Evolutionary conservation across 1,284 basidiomycete genomes (phyloP).

Genomic region (Hymenochaete sp.): DNA sequence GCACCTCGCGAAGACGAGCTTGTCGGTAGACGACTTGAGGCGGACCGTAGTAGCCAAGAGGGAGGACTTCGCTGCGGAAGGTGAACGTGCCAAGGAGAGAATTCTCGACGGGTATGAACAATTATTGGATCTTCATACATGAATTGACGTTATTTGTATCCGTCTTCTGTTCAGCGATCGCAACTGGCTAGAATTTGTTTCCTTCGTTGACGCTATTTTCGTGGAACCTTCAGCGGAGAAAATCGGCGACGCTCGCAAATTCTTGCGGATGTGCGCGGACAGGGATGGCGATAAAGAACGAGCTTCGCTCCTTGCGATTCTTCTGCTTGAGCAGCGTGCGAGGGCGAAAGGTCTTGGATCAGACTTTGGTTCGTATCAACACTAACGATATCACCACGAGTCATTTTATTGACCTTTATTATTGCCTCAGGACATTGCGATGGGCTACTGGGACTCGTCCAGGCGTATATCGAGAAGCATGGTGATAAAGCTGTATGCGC

Average conservation of each 20-base stretch:
- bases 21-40: slow-evolving; percentile 66
- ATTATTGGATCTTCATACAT: slow-evolving; percentile 4
- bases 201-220: slow-evolving; percentile 62
- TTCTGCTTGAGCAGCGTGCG: slow-evolving; percentile 63
- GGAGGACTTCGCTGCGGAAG: slow-evolving; percentile 51
- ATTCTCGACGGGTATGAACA: slow-evolving; percentile 48
- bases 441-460: slow-evolving; percentile 39
- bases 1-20: slow-evolving; percentile 57
- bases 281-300: slow-evolving; percentile 63
- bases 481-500: slow-evolving; percentile 79
- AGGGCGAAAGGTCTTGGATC: slow-evolving; percentile 30
- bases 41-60: slow-evolving; percentile 56
- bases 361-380: not conserved
- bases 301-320: slow-evolving; percentile 56
- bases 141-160: slow-evolving; percentile 19
- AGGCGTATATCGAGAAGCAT: slow-evolving; percentile 63
- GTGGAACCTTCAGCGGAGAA: slow-evolving; percentile 26
- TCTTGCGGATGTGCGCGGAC: slow-evolving; percentile 49
- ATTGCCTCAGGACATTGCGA: slow-evolving; percentile 21
- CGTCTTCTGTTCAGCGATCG: slow-evolving; percentile 47
- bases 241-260: slow-evolving; percentile 36
- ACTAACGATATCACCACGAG: slow-evolving; percentile 5
- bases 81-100: slow-evolving; percentile 43
- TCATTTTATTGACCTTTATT: slow-evolving; percentile 3
- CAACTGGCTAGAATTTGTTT: slow-evolving; percentile 78